Conservation (phyloP, 441 rosid species). For the Brassica hybrid region DNA sequence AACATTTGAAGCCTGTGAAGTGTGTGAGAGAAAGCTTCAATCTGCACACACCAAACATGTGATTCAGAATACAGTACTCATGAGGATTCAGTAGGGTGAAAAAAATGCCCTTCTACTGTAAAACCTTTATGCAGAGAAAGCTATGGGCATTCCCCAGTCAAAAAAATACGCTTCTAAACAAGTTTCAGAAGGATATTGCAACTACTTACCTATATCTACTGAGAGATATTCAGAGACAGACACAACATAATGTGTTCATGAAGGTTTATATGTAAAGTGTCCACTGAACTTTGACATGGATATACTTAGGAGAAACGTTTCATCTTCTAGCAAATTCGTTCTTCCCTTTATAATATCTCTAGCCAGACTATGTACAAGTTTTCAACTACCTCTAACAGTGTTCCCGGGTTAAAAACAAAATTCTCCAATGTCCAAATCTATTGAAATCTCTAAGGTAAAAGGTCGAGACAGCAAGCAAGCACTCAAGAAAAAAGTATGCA, state of each 20-base stretch:
- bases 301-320: too few species aligned
- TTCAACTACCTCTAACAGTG: constrained; percentile 24
- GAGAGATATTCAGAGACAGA: too few species aligned
- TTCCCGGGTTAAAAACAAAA: not conserved
- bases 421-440: not conserved
- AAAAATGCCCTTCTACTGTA: not conserved
- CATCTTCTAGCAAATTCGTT: too few species aligned
- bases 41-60: not conserved
- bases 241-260: too few species aligned
- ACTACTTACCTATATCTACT: too few species aligned
- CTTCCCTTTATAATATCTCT: too few species aligned
- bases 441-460: constrained; percentile 10
- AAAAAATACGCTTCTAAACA: not conserved
- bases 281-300: too few species aligned
- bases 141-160: not conserved
- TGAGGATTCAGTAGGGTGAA: not conserved
- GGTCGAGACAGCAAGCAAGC: constrained; percentile 15
- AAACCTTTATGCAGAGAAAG: not conserved
- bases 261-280: too few species aligned
- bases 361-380: constrained; percentile 26
- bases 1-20: too few species aligned
- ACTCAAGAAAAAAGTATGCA: constrained; percentile 18
- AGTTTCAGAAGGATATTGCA: not conserved
- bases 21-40: too few species aligned
- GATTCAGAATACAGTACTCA: not conserved